phyloP scores from a whole-genome alignment of 257 asterid species.

The Plectranthus barbatus region DNA sequence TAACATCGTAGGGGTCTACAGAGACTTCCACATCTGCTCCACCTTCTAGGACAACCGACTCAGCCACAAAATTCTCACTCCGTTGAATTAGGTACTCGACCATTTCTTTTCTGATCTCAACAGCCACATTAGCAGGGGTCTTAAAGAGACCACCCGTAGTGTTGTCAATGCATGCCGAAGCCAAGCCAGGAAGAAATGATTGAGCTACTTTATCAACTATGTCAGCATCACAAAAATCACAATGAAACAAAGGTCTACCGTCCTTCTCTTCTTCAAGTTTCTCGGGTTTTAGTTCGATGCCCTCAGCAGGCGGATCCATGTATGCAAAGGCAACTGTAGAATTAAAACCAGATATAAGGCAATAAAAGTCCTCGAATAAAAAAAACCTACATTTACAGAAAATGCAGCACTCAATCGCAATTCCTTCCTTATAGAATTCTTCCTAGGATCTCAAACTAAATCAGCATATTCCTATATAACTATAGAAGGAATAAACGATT shows the following conservation, averaged over 20 bases:
- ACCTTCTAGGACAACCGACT: constrained; percentile 20
- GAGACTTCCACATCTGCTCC: constrained; percentile 19
- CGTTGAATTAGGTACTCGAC: constrained; percentile 17
- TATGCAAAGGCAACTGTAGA: background rate
- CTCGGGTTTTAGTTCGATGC: constrained; percentile 16
- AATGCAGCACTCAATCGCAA: background rate
- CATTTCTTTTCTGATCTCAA: constrained; percentile 20
- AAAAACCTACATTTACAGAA: background rate
- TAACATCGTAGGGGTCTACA: constrained; percentile 13
- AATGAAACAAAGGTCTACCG: constrained; percentile 19
- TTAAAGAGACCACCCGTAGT: constrained; percentile 22
- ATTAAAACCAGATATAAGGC: background rate
- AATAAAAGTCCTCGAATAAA: background rate
- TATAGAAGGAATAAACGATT: background rate
- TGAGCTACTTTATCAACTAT: constrained; percentile 17
- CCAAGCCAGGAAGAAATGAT: constrained; percentile 21
- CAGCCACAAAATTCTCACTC: constrained; percentile 20
- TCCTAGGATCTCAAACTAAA: background rate
- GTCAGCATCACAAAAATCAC: constrained; percentile 20
- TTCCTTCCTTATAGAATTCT: background rate
- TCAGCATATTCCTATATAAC: background rate
- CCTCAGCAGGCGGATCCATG: constrained; percentile 22
- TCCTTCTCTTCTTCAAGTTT: constrained; percentile 20
- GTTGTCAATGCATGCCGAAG: constrained; percentile 24
- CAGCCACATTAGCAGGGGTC: constrained; percentile 22